Evolutionary conservation across 106 monocot genomes (phyloP).

Genomic region (Phalaenopsis equestris): DNA sequence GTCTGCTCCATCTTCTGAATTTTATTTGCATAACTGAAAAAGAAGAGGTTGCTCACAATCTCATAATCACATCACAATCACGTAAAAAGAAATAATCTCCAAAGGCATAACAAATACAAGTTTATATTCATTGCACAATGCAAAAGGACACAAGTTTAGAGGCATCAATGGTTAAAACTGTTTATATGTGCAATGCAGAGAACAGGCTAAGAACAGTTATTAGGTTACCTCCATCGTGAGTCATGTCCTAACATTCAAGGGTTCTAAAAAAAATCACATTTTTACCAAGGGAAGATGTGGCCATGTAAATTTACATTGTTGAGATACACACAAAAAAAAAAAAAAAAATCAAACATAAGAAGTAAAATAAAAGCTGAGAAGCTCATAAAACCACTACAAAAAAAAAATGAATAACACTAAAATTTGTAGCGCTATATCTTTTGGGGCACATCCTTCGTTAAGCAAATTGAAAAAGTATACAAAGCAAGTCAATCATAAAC

Average conservation of each 20-base stretch:
- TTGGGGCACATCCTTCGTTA: too few relatives aligned
- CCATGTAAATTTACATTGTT: too few relatives aligned
- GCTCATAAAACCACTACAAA: too few relatives aligned
- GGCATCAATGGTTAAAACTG: not conserved
- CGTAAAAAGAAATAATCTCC: not conserved
- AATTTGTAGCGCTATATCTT: too few relatives aligned
- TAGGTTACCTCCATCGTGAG: not conserved
- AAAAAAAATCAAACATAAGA: too few relatives aligned
- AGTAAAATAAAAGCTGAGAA: too few relatives aligned
- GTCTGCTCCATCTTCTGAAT: slow-evolving; percentile 46
- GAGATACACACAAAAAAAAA: too few relatives aligned
- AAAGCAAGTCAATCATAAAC: too few relatives aligned
- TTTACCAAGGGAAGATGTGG: not conserved
- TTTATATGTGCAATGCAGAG: not conserved
- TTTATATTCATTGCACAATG: not conserved
- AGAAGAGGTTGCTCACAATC: not conserved
- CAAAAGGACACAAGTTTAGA: not conserved
- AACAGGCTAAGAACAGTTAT: not conserved
- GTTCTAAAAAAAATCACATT: not conserved
- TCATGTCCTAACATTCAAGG: not conserved
- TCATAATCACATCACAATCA: not conserved
- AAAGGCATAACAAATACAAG: not conserved
- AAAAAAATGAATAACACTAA: too few relatives aligned
- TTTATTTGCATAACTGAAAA: slow-evolving; percentile 33
- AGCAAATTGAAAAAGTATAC: too few relatives aligned